Conservation (phyloP, 805 yeast genomes). For the Metschnikowia bowlesiae region DNA sequence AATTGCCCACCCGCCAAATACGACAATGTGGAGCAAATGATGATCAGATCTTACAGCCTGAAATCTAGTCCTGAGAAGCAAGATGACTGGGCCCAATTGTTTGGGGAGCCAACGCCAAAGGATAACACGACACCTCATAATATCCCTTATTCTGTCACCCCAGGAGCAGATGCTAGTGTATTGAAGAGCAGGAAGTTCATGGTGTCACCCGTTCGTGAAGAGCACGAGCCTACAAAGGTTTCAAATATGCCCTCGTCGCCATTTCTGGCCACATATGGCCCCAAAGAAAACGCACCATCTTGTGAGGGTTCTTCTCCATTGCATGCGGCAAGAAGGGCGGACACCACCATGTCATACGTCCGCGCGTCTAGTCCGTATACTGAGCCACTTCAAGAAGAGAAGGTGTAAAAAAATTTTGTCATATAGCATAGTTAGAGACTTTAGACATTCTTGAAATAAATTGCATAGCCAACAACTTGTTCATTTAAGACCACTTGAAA, state of each 20-base stretch:
- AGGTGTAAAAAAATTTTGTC: constrained; percentile 8
- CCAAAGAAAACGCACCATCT: constrained; percentile 12
- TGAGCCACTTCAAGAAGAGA: constrained; percentile 24
- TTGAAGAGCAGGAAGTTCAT: constrained; percentile 31
- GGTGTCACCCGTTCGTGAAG: constrained; percentile 22
- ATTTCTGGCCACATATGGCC: constrained; percentile 17
- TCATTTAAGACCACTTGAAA: not conserved
- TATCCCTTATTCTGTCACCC: constrained; percentile 15
- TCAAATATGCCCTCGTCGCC: constrained; percentile 42
- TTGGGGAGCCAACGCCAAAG: constrained; percentile 39
- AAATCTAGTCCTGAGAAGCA: constrained; percentile 34
- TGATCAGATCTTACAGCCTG: constrained; percentile 23
- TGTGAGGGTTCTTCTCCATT: constrained; percentile 28
- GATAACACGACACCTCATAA: constrained; percentile 18
- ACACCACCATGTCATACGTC: constrained; percentile 27
- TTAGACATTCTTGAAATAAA: not conserved
- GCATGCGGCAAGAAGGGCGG: constrained; percentile 30
- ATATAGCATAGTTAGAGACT: not conserved
- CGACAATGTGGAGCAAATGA: constrained; percentile 23
- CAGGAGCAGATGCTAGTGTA: constrained; percentile 20
- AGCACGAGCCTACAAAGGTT: constrained; percentile 20
- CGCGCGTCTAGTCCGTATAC: constrained; percentile 18
- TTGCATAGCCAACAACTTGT: not conserved
- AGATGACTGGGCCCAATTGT: constrained; percentile 43
- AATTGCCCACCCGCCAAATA: constrained; percentile 21